phyloP scores from a whole-genome alignment of 345 rosid species.

The Eucalyptus virginea region DNA sequence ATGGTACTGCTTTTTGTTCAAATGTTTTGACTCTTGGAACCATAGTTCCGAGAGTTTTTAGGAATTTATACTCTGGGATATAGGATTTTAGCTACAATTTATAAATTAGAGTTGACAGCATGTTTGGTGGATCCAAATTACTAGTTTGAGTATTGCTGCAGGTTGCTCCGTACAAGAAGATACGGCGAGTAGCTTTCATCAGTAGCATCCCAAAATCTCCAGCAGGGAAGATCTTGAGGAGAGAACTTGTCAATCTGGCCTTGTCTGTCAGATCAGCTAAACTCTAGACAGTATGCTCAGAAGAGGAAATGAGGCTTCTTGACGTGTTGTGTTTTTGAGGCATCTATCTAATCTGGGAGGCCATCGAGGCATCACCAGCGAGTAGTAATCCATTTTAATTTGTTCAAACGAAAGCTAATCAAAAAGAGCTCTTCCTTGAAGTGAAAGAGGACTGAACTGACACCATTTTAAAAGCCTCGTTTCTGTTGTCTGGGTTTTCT shows the following conservation, averaged over 20 bases:
- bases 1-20: not conserved
- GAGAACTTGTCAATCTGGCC: conserved; percentile 42
- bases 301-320: not conserved
- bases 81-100: not conserved
- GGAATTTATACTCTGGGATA: not conserved
- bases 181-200: conserved; percentile 68
- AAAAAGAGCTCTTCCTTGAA: not conserved
- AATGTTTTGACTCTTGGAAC: not conserved
- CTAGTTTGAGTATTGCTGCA: conserved; percentile 2
- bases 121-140: not conserved
- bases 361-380: not conserved
- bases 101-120: not conserved
- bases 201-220: conserved; percentile 59
- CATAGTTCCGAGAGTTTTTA: too few relatives aligned
- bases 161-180: conserved; percentile 92
- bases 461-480: not conserved
- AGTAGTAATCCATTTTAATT: not conserved
- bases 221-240: conserved; percentile 77
- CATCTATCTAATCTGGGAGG: not conserved
- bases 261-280: not conserved
- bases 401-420: not conserved
- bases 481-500: not conserved
- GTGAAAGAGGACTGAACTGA: not conserved
- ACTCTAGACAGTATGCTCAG: not conserved
- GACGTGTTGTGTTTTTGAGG: not conserved